phyloP scores from a whole-genome alignment of 2,329 filamentous ascomycete species.

The Colletotrichum sp. region DNA sequence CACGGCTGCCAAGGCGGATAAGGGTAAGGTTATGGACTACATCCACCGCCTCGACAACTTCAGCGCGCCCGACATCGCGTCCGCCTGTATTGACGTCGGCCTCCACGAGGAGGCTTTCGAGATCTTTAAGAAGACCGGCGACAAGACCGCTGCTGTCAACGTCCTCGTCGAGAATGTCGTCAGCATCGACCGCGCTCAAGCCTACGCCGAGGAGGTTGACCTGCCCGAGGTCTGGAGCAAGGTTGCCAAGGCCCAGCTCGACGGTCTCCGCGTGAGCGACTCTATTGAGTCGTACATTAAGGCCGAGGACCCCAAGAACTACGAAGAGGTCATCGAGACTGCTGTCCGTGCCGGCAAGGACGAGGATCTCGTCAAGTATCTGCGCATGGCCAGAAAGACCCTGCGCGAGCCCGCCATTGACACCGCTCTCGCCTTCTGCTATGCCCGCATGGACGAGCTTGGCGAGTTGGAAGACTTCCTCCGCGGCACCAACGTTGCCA shows the following conservation, averaged over 20 bases:
- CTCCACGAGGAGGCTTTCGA: slow-evolving; percentile 97
- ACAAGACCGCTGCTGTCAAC: slow-evolving; percentile 84
- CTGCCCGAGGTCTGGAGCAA: slow-evolving; percentile 96
- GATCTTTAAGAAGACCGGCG: slow-evolving; percentile 97
- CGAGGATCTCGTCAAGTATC: slow-evolving; percentile 94
- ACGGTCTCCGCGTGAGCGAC: slow-evolving; percentile 90
- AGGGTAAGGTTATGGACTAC: slow-evolving; percentile 93
- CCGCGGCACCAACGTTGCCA: slow-evolving; percentile 89
- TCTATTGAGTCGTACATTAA: slow-evolving; percentile 97
- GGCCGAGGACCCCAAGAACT: slow-evolving; percentile 90
- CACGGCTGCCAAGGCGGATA: slow-evolving; percentile 96
- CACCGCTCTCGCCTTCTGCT: slow-evolving; percentile 92
- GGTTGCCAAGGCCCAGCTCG: slow-evolving; percentile 96
- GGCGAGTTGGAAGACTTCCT: slow-evolving; percentile 96
- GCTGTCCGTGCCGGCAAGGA: slow-evolving; percentile 96
- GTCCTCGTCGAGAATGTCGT: slow-evolving; percentile 96
- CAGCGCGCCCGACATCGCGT: slow-evolving; percentile 89
- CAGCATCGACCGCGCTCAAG: slow-evolving; percentile 95
- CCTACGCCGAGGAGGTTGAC: slow-evolving; percentile 94
- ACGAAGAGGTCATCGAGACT: slow-evolving; percentile 94
- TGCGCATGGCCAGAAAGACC: slow-evolving; percentile 97
- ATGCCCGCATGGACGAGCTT: slow-evolving; percentile 89
- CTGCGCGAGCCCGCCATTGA: slow-evolving; percentile 92
- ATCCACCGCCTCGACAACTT: slow-evolving; percentile 91
- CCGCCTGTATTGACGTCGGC: slow-evolving; percentile 92